Evolutionary conservation across 805 yeast species (phyloP).

Genomic region (Vanderwaltozyma polyspora): DNA sequence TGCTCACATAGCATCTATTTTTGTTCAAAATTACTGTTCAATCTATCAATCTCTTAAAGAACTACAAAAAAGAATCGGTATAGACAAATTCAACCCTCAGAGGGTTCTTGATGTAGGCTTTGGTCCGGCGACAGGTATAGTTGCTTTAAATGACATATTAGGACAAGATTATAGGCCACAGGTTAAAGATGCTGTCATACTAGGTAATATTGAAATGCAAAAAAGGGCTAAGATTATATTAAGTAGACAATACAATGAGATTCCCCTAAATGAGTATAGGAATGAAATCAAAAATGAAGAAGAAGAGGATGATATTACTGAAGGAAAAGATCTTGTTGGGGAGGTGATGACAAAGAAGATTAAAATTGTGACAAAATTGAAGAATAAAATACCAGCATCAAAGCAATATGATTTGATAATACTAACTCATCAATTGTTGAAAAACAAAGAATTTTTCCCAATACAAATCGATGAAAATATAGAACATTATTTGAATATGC

Average conservation of each 20-base stretch:
- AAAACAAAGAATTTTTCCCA: conserved; percentile 51
- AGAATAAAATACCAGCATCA: conserved; percentile 39
- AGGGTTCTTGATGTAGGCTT: conserved; percentile 68
- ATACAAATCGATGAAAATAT: conserved; percentile 60
- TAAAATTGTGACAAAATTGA: conserved; percentile 42
- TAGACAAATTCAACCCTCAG: conserved; percentile 45
- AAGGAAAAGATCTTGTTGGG: conserved; percentile 32
- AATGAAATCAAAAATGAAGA: conserved; percentile 5
- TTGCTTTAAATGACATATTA: conserved; percentile 77
- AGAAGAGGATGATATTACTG: conserved; percentile 11
- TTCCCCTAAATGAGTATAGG: conserved; percentile 11
- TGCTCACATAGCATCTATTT: conserved; percentile 68
- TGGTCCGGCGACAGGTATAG: conserved; percentile 89
- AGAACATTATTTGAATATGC: conserved; percentile 44
- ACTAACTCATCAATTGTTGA: conserved; percentile 66
- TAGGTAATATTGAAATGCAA: conserved; percentile 66
- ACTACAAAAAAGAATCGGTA: conserved; percentile 44
- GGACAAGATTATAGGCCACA: conserved; percentile 51
- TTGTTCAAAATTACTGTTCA: conserved; percentile 72
- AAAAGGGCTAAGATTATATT: conserved; percentile 67
- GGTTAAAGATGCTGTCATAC: conserved; percentile 58
- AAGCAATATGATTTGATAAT: conserved; percentile 70
- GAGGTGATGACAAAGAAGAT: conserved; percentile 48
- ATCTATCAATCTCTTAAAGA: conserved; percentile 56
- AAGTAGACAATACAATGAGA: conserved; percentile 54